Evolutionary conservation across 768 basidiomycete genomes (phyloP).

Genomic region (Phylloporus sp.): DNA sequence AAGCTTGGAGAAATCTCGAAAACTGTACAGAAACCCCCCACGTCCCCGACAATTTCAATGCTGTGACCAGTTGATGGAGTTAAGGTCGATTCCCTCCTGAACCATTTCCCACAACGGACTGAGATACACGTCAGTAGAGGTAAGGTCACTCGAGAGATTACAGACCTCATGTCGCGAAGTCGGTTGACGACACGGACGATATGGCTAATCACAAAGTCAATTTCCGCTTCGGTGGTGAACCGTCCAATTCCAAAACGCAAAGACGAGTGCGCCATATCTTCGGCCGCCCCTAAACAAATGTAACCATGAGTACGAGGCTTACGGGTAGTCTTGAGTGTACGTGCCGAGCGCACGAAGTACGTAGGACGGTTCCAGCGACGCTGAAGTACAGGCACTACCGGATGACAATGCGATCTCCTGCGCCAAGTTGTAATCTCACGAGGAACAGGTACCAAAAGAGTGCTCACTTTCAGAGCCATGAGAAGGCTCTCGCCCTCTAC

Average conservation of each 20-base stretch:
- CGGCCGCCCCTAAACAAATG: slow-evolving; percentile 66
- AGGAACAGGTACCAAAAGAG: slow-evolving; percentile 1
- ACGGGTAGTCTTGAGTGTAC: slow-evolving; percentile 11
- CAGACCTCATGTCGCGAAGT: slow-evolving; percentile 90
- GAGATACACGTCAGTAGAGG: slow-evolving; percentile 6
- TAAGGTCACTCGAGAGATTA: slow-evolving; percentile 5
- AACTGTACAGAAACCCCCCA: background rate
- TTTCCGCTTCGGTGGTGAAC: slow-evolving; percentile 95
- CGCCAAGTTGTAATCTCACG: background rate
- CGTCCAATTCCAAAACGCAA: slow-evolving; percentile 96
- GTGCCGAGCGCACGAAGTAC: slow-evolving; percentile 90
- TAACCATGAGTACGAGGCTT: background rate
- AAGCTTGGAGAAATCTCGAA: slow-evolving; percentile 10
- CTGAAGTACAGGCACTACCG: slow-evolving; percentile 97
- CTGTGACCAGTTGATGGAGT: slow-evolving; percentile 89
- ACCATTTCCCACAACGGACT: slow-evolving; percentile 99
- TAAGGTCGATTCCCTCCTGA: slow-evolving; percentile 96
- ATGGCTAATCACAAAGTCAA: slow-evolving; percentile 88
- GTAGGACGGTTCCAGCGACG: slow-evolving; percentile 96
- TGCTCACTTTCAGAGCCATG: slow-evolving; percentile 89
- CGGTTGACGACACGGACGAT: slow-evolving; percentile 83
- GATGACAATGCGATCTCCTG: slow-evolving; percentile 97
- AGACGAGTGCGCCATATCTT: slow-evolving; percentile 99
- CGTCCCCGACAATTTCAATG: slow-evolving; percentile 30
- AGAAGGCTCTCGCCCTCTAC: slow-evolving; percentile 96